phyloP scores from a whole-genome alignment of 73 alveolate species.

The Durusdinium trenchii region DNA sequence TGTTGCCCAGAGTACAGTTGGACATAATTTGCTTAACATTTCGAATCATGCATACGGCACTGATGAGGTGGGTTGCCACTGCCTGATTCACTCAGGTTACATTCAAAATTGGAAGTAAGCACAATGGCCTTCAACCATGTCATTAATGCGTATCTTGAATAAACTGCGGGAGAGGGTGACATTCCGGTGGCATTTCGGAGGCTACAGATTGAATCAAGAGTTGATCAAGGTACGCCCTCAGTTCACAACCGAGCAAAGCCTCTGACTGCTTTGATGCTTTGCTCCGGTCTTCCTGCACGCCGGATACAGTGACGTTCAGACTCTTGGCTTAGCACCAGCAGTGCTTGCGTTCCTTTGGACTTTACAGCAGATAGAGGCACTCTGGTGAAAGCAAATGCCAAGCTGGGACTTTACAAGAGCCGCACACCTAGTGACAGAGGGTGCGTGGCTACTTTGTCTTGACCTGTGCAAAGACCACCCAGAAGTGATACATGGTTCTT shows the following conservation, averaged over 20 bases:
- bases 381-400: slow-evolving; percentile 58
- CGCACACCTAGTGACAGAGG: neutral
- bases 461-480: neutral
- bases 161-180: neutral
- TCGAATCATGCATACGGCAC: no score
- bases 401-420: slow-evolving; percentile 22
- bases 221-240: neutral
- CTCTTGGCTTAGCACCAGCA: neutral
- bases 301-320: slow-evolving; percentile 50
- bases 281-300: neutral
- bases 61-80: no score
- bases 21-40: no score
- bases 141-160: slow-evolving; percentile 40
- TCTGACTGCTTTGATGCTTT: neutral
- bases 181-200: neutral
- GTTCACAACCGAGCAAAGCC: slow-evolving; percentile 37
- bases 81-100: slow-evolving; percentile 39
- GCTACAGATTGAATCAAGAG: neutral
- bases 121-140: slow-evolving; percentile 23
- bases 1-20: neutral
- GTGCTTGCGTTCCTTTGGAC: neutral
- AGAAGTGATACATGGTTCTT: neutral
- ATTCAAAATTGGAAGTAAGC: neutral
- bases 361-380: neutral
- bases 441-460: neutral